phyloP scores from a whole-genome alignment of 1,284 basidiomycete genomes.

The Sporisorium exsertum region DNA sequence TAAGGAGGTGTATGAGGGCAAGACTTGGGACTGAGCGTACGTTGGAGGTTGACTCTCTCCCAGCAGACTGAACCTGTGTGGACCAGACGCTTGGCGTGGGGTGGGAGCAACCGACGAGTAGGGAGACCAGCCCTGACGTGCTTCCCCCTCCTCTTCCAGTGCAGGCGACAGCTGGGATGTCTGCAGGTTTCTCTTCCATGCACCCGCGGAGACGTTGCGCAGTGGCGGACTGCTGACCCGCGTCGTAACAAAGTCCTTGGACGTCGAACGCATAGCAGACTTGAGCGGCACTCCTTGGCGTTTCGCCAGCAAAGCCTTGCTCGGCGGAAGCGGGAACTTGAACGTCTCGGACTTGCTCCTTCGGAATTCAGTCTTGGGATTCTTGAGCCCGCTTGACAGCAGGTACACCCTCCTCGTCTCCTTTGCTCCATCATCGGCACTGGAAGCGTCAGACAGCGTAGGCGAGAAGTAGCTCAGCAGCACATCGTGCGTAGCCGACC shows the following conservation, averaged over 20 bases:
- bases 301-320: background rate
- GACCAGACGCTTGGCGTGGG: conserved; percentile 20
- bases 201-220: background rate
- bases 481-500: conserved; percentile 30
- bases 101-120: conserved; percentile 36
- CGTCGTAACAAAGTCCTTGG: background rate
- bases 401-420: conserved; percentile 19
- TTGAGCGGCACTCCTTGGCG: conserved; percentile 9
- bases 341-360: conserved; percentile 37
- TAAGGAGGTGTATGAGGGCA: background rate
- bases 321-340: conserved; percentile 32
- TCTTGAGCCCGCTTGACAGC: conserved; percentile 21
- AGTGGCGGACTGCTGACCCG: conserved; percentile 13
- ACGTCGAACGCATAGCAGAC: conserved; percentile 16
- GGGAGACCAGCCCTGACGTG: conserved; percentile 33
- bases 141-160: conserved; percentile 14
- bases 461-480: conserved; percentile 36
- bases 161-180: conserved; percentile 1
- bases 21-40: background rate
- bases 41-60: background rate
- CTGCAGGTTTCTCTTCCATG: background rate
- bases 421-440: background rate
- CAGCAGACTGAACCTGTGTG: background rate
- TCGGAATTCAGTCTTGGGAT: conserved; percentile 4
- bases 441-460: background rate